These are phyloP conservation scores for Teunomyces pallodes DNA, from an alignment of 805 yeast genomes.

Conservation along the genomic window DNA sequence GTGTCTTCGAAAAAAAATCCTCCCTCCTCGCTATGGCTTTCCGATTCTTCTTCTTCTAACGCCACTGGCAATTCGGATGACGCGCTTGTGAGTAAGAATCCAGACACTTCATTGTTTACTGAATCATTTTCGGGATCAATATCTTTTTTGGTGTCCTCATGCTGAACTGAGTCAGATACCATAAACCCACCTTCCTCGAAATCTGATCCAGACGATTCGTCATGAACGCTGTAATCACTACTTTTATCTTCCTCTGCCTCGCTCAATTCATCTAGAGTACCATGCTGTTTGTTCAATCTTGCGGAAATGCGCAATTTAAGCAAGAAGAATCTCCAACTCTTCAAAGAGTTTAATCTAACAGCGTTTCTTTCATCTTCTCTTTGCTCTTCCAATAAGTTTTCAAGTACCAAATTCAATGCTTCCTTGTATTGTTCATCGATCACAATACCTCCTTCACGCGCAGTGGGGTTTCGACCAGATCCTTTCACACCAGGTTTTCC, in stretches of 20 bases:
- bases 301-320: slow-evolving; percentile 47
- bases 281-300: slow-evolving; percentile 50
- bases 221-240: slow-evolving; percentile 20
- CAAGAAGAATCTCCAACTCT: slow-evolving; percentile 53
- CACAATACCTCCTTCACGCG: slow-evolving; percentile 72
- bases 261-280: slow-evolving; percentile 28
- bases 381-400: slow-evolving; percentile 49
- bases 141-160: not conserved
- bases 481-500: slow-evolving; percentile 24
- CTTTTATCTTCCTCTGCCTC: slow-evolving; percentile 11
- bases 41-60: not conserved
- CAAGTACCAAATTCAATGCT: slow-evolving; percentile 53
- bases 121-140: not conserved
- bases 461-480: slow-evolving; percentile 47
- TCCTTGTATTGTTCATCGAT: slow-evolving; percentile 61
- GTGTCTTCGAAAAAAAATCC: slow-evolving; percentile 19
- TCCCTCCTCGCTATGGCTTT: slow-evolving; percentile 15
- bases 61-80: too few relatives aligned
- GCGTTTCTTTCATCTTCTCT: slow-evolving; percentile 41
- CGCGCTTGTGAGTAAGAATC: too few relatives aligned
- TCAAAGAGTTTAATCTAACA: slow-evolving; percentile 48
- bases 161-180: not conserved
- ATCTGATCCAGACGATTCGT: slow-evolving; percentile 5
- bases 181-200: slow-evolving; percentile 4
- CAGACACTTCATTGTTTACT: too few relatives aligned